Evolutionary conservation across 305 asterid species (phyloP), one percentile per base, ranked within the genome.

Genomic region (Fraxinus latifolia): DNA sequence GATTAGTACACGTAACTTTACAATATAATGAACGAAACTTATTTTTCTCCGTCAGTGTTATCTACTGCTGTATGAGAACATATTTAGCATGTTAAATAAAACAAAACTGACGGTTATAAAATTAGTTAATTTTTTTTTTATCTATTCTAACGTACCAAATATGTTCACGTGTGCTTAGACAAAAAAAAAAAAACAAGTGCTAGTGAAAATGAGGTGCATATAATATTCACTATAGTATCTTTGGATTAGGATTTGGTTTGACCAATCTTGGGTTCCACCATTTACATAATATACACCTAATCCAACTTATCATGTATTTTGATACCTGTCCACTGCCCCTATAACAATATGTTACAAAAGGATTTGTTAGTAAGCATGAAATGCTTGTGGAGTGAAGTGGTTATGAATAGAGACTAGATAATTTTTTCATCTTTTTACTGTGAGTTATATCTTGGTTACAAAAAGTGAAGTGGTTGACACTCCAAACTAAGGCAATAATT

Each of bases 211-310:
- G 23, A 17, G 42, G 42, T 70, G 34, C 5, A 27, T 29, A 67
- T 23, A 9, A 27, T 67, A 9, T 14, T 9, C 74, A 67, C 15
- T 67, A 67, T 67, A 27, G 15, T 42, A 70, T 70, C 19, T 70
- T 14, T 31, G 88, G 83, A 79, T 81, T 78, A 53, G 88, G 89
- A 79, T 86, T 90, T 82, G 91, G 90, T 91, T 87, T 85, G 92
- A 88, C 89, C 67, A 47, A 77, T 85, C 77, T 73, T 50, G 81
- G 84, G 81, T 37, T 82, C 81, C 85, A 77, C 81, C 82, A 25
- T 74, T 74, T 62, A 1, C 9, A 83, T 85, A 68, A 85, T 86
- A 85, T 86, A 29, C 84, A 89, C 90, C 94, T 88, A 92, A 91
- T 84, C 93, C 93, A 81, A 82, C 84, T 72, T 79, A 78, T 50